Evolutionary conservation across 1,139 yeast genomes (phyloP).

Genomic region (Geotrichum bryndzae): DNA sequence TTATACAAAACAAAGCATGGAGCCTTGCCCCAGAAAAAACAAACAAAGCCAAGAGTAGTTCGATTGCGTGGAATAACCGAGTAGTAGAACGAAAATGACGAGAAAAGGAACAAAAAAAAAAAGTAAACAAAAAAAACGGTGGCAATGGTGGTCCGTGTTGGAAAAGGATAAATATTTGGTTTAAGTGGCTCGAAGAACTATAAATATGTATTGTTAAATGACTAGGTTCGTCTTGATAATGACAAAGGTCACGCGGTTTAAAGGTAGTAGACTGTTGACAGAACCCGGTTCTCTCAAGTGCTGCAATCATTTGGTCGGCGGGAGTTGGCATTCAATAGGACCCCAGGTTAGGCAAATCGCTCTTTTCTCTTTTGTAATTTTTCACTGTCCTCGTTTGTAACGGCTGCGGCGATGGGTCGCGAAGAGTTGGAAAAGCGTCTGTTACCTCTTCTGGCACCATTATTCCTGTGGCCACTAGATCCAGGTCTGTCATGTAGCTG

Average conservation of each 20-base stretch:
- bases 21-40: neutral
- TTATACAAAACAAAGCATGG: neutral
- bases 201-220: too few species aligned
- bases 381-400: neutral
- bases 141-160: too few species aligned
- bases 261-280: neutral
- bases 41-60: too few species aligned
- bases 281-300: neutral
- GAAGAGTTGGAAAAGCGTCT: neutral
- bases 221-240: too few species aligned
- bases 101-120: too few species aligned
- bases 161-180: too few species aligned
- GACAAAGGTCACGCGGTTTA: too few species aligned
- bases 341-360: constrained; percentile 2
- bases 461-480: neutral
- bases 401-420: neutral
- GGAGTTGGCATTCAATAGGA: neutral
- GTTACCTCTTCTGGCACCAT: neutral
- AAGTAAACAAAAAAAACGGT: too few species aligned
- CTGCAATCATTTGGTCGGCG: neutral
- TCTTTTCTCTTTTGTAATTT: constrained; percentile 4
- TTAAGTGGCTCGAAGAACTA: too few species aligned
- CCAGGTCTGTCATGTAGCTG: neutral
- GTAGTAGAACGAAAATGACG: too few species aligned
- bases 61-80: too few species aligned